Base-by-base conservation (phyloP, 345 rosid species). In the Schrenkiella parvula region DNA sequence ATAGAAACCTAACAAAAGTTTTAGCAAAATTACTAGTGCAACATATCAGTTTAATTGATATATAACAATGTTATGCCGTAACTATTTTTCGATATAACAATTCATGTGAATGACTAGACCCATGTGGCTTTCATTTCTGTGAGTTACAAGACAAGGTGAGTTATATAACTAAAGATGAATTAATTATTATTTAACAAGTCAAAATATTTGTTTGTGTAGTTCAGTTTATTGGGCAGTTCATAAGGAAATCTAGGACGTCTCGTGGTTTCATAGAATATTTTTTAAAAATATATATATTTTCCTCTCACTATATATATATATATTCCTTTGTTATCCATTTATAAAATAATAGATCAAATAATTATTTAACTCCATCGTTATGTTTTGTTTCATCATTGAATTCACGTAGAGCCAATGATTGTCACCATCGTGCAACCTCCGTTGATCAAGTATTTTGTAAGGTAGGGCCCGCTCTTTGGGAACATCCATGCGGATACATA, bases 171-270 rank as follows among this genome's bases (percentile, higher is more conserved):
- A 21, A 38, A 59, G 14, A 66, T 42, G 18, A 23, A 73, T 37
- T 56, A 5, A 22, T 7, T 47, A 22, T 7, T 47, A 48, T 58
- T 38, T 37, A 41, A 9, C 38, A 67, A 47, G 75, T 64, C 58
- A 44, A 34, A 54, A 64, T 64, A 64, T 72, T 34, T 54, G 64
- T 43, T n/a, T n/a, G 76, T 79, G 74, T 74, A 65, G 64, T 79
- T 88, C 81, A 59, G 91, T 86, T 84, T 83, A 85, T 88, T 61
- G 88, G 82, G 91, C 93, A 82, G 93, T 81, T 81, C 85, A 79
- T 75, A 62, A 51, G 63, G 72, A 78, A 83, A 81, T 80, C 82
- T 80, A 85, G 74, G 72, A 51, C 73, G 35, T 57, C 78, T 79
- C 57, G 68, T 74, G 73, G 63, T 59, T 74, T 13, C 28, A 38